Evolutionary conservation across 1,284 basidiomycete genomes (phyloP).

Genomic region (Leucoagaricus sp.): DNA sequence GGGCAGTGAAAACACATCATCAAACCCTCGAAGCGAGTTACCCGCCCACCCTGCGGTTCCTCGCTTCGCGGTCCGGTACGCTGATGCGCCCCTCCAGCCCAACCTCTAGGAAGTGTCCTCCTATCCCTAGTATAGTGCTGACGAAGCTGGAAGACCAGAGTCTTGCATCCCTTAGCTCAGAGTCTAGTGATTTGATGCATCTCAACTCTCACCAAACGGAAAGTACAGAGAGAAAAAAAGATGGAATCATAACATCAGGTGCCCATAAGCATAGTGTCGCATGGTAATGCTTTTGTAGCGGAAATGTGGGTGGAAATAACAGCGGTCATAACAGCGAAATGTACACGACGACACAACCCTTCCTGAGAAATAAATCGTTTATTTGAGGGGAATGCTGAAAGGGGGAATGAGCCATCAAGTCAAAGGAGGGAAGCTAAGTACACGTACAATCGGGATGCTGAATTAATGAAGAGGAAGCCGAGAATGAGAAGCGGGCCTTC

Average conservation of each 20-base stretch:
- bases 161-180: too few relatives aligned
- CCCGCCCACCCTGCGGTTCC: too few relatives aligned
- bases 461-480: slow-evolving; percentile 13
- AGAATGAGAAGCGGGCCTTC: not conserved
- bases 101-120: too few relatives aligned
- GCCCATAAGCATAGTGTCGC: slow-evolving; percentile 18
- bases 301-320: slow-evolving; percentile 15
- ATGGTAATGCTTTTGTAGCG: slow-evolving; percentile 17
- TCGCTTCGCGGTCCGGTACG: too few relatives aligned
- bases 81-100: too few relatives aligned
- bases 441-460: slow-evolving; percentile 73
- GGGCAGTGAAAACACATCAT: too few relatives aligned
- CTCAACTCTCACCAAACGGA: not conserved
- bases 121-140: too few relatives aligned
- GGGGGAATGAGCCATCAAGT: slow-evolving; percentile 11
- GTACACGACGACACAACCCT: slow-evolving; percentile 18
- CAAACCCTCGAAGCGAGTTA: too few relatives aligned
- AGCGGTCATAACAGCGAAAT: slow-evolving; percentile 20
- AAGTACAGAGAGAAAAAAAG: not conserved
- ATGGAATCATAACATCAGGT: slow-evolving; percentile 6
- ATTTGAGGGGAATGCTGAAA: slow-evolving; percentile 76
- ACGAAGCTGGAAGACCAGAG: too few relatives aligned
- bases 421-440: slow-evolving; percentile 7
- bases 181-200: not conserved
- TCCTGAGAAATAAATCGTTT: slow-evolving; percentile 32